Conservation (phyloP, 106 monocot species). For the Allium fistulosum region DNA sequence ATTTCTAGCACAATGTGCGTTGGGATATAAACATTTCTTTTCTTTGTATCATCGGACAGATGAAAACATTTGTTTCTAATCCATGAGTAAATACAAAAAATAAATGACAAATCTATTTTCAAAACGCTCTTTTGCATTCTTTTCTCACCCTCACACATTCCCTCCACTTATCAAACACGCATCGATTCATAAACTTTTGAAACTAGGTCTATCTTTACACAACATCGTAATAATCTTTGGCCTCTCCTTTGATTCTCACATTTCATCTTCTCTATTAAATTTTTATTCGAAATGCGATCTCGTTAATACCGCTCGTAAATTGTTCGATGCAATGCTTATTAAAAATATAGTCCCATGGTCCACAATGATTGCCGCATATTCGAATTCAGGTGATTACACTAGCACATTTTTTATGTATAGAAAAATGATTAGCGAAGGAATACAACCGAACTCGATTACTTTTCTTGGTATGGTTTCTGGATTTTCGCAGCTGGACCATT, state of each 20-base stretch:
- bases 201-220: slow-evolving; percentile 36
- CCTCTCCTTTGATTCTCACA: slow-evolving; percentile 21
- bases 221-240: slow-evolving; percentile 32
- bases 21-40: too few relatives aligned
- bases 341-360: slow-evolving; percentile 46
- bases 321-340: slow-evolving; percentile 49
- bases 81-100: too few relatives aligned
- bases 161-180: slow-evolving; percentile 23
- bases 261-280: slow-evolving; percentile 56
- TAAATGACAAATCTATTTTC: too few relatives aligned
- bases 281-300: slow-evolving; percentile 26
- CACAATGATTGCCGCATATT: slow-evolving; percentile 42
- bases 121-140: background rate
- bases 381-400: slow-evolving; percentile 13
- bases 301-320: slow-evolving; percentile 15
- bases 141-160: slow-evolving; percentile 14
- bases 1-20: too few relatives aligned
- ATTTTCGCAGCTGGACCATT: background rate
- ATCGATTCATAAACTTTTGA: slow-evolving; percentile 14
- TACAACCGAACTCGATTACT: slow-evolving; percentile 56
- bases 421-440: slow-evolving; percentile 25
- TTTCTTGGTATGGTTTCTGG: slow-evolving; percentile 39
- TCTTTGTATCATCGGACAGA: too few relatives aligned
- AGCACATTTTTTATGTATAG: slow-evolving; percentile 25
- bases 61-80: too few relatives aligned